Conservation (phyloP, 305 asterid genomes). For the Plantago coronopus region DNA sequence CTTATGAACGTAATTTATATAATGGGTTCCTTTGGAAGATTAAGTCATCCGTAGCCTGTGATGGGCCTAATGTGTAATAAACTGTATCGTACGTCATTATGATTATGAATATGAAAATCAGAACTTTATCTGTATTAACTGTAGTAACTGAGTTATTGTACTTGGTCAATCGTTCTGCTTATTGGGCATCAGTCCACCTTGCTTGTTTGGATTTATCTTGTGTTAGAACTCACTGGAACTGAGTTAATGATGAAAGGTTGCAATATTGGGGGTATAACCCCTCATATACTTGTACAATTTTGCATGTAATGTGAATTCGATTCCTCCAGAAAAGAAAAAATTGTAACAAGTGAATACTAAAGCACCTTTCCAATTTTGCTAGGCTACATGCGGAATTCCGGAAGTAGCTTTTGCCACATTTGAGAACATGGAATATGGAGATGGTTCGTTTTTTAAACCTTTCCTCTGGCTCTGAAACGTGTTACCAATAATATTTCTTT, state of each 20-base stretch:
- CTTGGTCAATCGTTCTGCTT: too few relatives aligned
- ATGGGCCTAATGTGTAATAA: background rate
- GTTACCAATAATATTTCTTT: conserved; percentile 5
- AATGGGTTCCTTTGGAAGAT: conserved; percentile 21
- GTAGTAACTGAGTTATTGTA: conserved; percentile 13
- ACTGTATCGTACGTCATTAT: conserved; percentile 1
- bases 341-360: too few relatives aligned
- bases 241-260: too few relatives aligned
- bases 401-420: conserved; percentile 87
- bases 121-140: conserved; percentile 12
- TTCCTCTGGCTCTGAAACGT: conserved; percentile 1
- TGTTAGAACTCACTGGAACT: too few relatives aligned
- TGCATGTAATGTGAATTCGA: too few relatives aligned
- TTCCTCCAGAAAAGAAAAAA: too few relatives aligned
- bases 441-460: conserved; percentile 52
- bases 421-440: conserved; percentile 98
- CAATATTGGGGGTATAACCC: too few relatives aligned
- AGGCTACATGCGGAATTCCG: conserved; percentile 99
- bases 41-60: conserved; percentile 9
- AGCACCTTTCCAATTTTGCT: conserved; percentile 26
- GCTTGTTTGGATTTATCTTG: too few relatives aligned
- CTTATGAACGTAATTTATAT: conserved; percentile 10
- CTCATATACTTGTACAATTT: too few relatives aligned
- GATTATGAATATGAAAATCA: conserved; percentile 5
- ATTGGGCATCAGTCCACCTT: too few relatives aligned